Percentiles rank a stretch among this genome's conserved stretches.
Conservation (phyloP, 164 flowering plant species). For the Vitis amurensis region DNA sequence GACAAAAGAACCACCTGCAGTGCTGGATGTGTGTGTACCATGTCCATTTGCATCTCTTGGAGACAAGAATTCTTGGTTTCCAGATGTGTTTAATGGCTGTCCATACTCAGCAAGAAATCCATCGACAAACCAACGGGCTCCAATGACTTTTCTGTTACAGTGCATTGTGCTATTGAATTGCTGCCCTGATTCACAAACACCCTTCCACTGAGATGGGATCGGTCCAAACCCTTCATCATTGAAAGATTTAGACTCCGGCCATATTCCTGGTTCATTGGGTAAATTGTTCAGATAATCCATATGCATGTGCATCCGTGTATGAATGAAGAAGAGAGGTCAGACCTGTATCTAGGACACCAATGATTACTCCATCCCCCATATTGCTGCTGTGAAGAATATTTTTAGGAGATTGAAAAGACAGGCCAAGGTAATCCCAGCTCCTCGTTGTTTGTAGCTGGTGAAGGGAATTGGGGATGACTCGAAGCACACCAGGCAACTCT, state of each 20-base stretch:
- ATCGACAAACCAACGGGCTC: conserved; percentile 35
- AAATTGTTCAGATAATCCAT: background rate
- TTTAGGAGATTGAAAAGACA: conserved; percentile 19
- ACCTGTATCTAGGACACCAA: conserved; percentile 60
- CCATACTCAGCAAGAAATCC: conserved; percentile 22
- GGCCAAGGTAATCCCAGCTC: conserved; percentile 59
- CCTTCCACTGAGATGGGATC: conserved; percentile 50
- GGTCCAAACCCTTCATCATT: conserved; percentile 39
- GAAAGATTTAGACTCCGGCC: conserved; percentile 48
- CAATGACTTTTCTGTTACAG: conserved; percentile 43
- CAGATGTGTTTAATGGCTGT: conserved; percentile 13
- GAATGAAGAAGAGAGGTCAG: background rate
- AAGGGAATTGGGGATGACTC: conserved; percentile 32
- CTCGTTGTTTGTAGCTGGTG: conserved; percentile 47
- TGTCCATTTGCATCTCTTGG: conserved; percentile 42
- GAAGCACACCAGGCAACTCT: conserved; percentile 45
- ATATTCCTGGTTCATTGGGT: conserved; percentile 33
- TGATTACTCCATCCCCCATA: conserved; percentile 41
- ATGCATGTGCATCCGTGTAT: background rate
- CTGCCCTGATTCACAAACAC: conserved; percentile 36
- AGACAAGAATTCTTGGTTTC: conserved; percentile 22
- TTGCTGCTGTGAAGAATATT: conserved; percentile 24
- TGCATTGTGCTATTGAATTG: conserved; percentile 24
- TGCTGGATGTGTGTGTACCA: conserved; percentile 41
- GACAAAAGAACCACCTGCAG: conserved; percentile 36